Evolutionary conservation across 768 basidiomycete species (phyloP), one percentile per base, ranked within the genome.

Genomic region (Saitozyma podzolica): DNA sequence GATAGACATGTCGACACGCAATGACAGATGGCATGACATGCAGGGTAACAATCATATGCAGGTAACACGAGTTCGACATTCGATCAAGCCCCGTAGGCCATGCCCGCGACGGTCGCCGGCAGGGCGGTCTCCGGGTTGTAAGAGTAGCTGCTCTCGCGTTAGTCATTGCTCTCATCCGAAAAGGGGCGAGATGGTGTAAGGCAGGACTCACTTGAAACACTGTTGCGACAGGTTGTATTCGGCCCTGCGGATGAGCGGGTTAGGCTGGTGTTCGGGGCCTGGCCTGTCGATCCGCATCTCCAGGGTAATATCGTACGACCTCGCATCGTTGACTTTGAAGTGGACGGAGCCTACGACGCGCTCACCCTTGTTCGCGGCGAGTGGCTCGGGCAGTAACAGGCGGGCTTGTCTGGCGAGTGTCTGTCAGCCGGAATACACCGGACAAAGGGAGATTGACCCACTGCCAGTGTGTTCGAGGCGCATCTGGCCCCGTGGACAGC

Each of bases 381-480:
- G 60, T 39, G 78, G 78, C 63, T 79, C 78, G 6, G 74, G 69
- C 7, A 79, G 64, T 1, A 79, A 54, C 17, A 79, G 59, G 10
- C 78, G 62, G 11, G 72, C 68, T 76, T 79, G 78, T 64, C 73
- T 74, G 13, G 45, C 45, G n/a, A 2, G 45, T 17, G 13, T 47
- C 6, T 47, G 29, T 56, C 47, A 17, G 14, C 13, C 17, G n/a
- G 16, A 3, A 39, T 49, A 8, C 40, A 17, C 14, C 37, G 40
- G 20, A 17, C 51, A 13, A n/a, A 54, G 42, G 41, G 17, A 9
- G 19, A 47, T 10, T 5, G 14, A 69, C 73, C 61, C 43, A 74
- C 73, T 79, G 78, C 78, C 78, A 79, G 60, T 79, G 78, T 41
- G 78, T 79, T 37, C 78, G 66, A n/a, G 75, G 45, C 6, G 73